These are phyloP conservation scores for Incumbomyces lentus DNA, from an alignment of 2,329 filamentous ascomycete species.

Conservation along the genomic window DNA sequence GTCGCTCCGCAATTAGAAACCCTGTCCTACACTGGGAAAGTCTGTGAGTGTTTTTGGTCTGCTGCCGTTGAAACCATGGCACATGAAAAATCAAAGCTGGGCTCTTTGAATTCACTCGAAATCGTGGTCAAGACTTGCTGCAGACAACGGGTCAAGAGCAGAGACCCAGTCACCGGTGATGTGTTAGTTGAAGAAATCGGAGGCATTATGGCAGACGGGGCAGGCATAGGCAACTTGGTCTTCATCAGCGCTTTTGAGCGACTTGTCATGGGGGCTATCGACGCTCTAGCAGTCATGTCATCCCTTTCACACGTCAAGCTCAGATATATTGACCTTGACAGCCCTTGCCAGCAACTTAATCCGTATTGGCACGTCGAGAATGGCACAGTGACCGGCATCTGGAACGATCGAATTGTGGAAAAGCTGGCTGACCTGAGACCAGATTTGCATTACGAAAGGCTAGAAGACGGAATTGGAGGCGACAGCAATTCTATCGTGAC, in stretches of 20 bases:
- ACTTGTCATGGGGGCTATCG: slow-evolving; percentile 54
- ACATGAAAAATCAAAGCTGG: slow-evolving; percentile 30
- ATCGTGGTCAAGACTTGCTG: slow-evolving; percentile 67
- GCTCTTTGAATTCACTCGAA: slow-evolving; percentile 54
- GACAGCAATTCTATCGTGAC: slow-evolving; percentile 18
- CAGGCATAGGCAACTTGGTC: slow-evolving; percentile 59
- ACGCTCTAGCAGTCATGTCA: slow-evolving; percentile 46
- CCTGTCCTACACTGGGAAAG: slow-evolving; percentile 60
- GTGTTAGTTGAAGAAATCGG: slow-evolving; percentile 14
- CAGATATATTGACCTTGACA: slow-evolving; percentile 66
- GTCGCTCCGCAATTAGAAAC: slow-evolving; percentile 55
- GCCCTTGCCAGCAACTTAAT: slow-evolving; percentile 58
- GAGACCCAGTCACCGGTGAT: slow-evolving; percentile 17
- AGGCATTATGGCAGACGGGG: slow-evolving; percentile 49
- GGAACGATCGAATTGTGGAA: slow-evolving; percentile 58
- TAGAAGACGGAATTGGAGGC: slow-evolving; percentile 52
- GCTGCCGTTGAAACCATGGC: slow-evolving; percentile 42
- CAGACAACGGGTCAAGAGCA: slow-evolving; percentile 30
- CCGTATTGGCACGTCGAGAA: slow-evolving; percentile 59
- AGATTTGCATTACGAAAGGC: slow-evolving; percentile 47
- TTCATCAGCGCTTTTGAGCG: slow-evolving; percentile 64
- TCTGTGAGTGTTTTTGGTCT: slow-evolving; percentile 61
- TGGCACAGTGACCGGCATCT: slow-evolving; percentile 56
- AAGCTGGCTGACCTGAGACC: slow-evolving; percentile 52
- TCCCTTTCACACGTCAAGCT: slow-evolving; percentile 57